A percentile compares a stretch with the other conserved stretches of the same genome.
These are phyloP conservation scores for Lachnellula occidentalis DNA, from an alignment of 2,329 filamentous ascomycete genomes.

Conservation along the genomic window DNA sequence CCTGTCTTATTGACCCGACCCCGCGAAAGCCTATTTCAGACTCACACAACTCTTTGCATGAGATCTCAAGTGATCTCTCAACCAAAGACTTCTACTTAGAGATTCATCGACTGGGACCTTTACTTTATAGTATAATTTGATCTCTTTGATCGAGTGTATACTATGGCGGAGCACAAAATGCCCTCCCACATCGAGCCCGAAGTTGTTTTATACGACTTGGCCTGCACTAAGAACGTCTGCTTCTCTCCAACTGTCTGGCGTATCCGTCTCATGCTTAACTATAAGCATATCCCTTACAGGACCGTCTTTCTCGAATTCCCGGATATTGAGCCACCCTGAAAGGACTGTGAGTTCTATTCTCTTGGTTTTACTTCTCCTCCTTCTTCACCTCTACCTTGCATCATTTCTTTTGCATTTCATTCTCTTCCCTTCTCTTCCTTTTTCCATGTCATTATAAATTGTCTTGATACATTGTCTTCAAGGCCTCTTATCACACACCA, in stretches of 20 bases:
- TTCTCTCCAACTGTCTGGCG: constrained; percentile 40
- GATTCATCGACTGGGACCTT: neutral
- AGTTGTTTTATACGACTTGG: constrained; percentile 38
- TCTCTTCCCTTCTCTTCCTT: neutral
- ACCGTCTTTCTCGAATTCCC: constrained; percentile 39
- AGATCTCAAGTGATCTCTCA: neutral
- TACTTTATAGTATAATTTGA: constrained; percentile 1
- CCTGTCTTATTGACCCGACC: no score
- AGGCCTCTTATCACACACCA: neutral
- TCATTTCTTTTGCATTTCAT: neutral
- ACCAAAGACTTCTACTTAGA: constrained; percentile 1
- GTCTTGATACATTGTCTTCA: neutral
- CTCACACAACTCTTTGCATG: neutral
- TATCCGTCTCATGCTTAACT: constrained; percentile 40
- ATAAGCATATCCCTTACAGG: constrained; percentile 37
- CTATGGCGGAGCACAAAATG: constrained; percentile 18
- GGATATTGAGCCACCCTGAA: constrained; percentile 39
- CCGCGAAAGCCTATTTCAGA: no score
- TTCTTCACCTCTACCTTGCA: constrained; percentile 5
- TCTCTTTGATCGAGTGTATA: constrained; percentile 7
- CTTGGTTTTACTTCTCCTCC: constrained; percentile 4
- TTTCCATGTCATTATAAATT: constrained; percentile 1
- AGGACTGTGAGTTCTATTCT: constrained; percentile 31
- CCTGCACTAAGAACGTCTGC: constrained; percentile 35
- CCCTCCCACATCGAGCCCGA: constrained; percentile 28